Conservation (phyloP, 768 basidiomycete genomes). For the Serendipita sp. region DNA sequence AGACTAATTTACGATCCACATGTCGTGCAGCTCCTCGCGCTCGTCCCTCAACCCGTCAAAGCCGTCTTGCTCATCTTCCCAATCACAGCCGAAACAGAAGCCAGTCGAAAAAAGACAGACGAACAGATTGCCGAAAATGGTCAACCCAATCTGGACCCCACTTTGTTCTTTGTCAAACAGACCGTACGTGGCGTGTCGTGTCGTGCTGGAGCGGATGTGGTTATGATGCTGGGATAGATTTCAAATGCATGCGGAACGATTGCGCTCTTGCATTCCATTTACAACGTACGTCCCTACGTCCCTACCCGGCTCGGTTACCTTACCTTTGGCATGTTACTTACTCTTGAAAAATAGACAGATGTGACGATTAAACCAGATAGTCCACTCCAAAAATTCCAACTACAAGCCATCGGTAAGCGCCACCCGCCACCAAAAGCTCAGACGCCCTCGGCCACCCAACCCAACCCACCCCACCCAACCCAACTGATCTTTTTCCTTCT, state of each 20-base stretch:
- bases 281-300: conserved; percentile 40
- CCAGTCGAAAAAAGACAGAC: conserved; percentile 34
- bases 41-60: conserved; percentile 59
- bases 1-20: background rate
- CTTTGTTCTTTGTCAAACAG: conserved; percentile 78
- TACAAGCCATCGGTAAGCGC: conserved; percentile 37
- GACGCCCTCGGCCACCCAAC: background rate
- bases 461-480: background rate
- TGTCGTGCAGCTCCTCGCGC: conserved; percentile 37
- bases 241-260: conserved; percentile 80
- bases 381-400: conserved; percentile 49
- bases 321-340: background rate
- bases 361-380: conserved; percentile 39
- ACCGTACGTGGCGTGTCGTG: conserved; percentile 41
- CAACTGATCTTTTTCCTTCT: too few relatives aligned
- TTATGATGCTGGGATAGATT: conserved; percentile 29
- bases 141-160: conserved; percentile 36
- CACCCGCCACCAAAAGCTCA: background rate
- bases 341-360: conserved; percentile 27
- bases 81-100: conserved; percentile 32
- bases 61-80: conserved; percentile 83
- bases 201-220: too few relatives aligned
- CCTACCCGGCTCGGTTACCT: conserved; percentile 8
- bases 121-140: conserved; percentile 7
- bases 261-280: conserved; percentile 64